Conservation (phyloP, 352 stramenopile genomes). For the Globisporangium viniferum region DNA sequence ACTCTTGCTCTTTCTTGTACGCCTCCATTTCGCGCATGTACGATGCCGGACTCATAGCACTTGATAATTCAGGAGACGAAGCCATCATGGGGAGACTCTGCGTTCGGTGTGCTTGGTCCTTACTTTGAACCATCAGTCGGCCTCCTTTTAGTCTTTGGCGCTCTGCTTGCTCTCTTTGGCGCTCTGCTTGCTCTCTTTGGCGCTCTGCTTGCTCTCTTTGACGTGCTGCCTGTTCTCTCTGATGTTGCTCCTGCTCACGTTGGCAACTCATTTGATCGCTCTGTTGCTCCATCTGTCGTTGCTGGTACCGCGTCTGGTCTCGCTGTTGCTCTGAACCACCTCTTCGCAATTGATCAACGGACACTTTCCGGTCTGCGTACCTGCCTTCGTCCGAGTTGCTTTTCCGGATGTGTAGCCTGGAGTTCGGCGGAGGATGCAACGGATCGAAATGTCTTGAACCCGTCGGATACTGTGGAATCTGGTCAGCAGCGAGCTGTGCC, state of each 20-base stretch:
- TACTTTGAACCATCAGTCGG: background rate
- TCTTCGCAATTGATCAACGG: background rate
- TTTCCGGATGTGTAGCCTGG: conserved; percentile 10
- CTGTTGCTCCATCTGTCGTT: conserved; percentile 3
- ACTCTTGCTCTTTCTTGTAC: conserved; percentile 14
- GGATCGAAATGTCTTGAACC: background rate
- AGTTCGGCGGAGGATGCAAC: background rate
- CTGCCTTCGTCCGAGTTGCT: conserved; percentile 17
- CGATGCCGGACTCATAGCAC: conserved; percentile 7
- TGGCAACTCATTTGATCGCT: background rate
- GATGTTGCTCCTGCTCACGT: background rate
- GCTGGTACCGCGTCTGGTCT: background rate
- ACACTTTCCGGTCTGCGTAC: conserved; percentile 4
- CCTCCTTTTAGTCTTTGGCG: background rate
- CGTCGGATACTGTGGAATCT: background rate
- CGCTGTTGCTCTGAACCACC: background rate
- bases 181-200: background rate
- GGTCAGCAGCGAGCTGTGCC: background rate
- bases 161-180: background rate
- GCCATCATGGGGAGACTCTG: background rate
- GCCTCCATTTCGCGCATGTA: conserved; percentile 14
- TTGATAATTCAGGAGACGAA: background rate
- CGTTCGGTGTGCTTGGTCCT: background rate
- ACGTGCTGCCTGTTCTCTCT: background rate
- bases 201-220: conserved; percentile 4